Evolutionary conservation across 2,329 filamentous ascomycete genomes (phyloP), one percentile per base, ranked within the genome.

Genomic region (Cladosporium sp.): DNA sequence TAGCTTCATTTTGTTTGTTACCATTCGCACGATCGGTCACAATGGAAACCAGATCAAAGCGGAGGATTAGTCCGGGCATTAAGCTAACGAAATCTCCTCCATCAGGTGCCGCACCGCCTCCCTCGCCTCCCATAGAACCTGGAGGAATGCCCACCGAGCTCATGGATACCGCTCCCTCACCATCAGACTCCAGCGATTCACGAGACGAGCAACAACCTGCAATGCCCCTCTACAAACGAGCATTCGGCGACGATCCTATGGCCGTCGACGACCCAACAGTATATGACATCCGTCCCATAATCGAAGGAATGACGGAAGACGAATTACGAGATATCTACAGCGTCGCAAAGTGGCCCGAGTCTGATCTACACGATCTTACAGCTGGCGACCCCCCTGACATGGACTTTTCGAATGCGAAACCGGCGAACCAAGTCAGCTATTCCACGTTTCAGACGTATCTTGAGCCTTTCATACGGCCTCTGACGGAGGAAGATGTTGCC

Each of bases 371-470:
- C 54, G 85, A 96, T 65, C 77, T 93, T 60, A 95, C 95, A 58
- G 87, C 92, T 9, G 93, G 93, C 44, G 84, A 87, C 37, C 87
- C 91, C 1, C 92, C 93, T 1, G 91, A 97, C 69, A 90, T 89
- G 68, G 93, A 98, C 72, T 97, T 96, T 65, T 96, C 89, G 67
- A 95, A 83, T 66, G 86, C 89, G 33, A 98, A 97, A 68, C 90
- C 92, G 4, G 85, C 85, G 16, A 95, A 92, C 63, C 93, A 98
- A 74, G 93, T 97, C 68, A 91, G 87, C 67, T 93, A 93, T 59
- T 86, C 83, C 53, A 95, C 92, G 1, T 98, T 98, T 70, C 85
- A 87, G n/a, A 84, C 87, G 5, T 95, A 93, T 66, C 81, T 95
- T 51, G 93, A 98, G 58, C 89, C 91, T 0, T 97, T 88, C 72